These are phyloP conservation scores for Prunus mume DNA, from an alignment of 306 rosid genomes.

Conservation along the genomic window DNA sequence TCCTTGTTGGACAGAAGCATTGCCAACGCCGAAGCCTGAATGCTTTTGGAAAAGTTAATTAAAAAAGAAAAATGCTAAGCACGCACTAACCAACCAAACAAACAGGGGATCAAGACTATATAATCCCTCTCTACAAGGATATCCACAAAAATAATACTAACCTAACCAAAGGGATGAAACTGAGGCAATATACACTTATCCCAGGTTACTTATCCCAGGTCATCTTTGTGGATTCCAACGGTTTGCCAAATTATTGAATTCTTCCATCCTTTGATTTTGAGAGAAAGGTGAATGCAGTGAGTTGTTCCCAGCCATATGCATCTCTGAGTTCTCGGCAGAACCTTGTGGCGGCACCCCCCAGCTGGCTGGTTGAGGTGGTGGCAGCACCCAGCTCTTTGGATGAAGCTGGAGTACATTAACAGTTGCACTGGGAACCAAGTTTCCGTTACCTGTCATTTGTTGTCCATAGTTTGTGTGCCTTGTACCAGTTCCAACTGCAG, in stretches of 20 bases:
- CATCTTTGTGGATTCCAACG: background rate
- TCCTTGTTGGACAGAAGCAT: background rate
- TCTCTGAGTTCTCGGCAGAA: background rate
- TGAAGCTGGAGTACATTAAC: background rate
- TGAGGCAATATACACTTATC: background rate
- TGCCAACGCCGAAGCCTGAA: background rate
- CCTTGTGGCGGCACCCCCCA: background rate
- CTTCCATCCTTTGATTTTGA: background rate
- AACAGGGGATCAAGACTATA: slow-evolving; percentile 1
- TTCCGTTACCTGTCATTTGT: background rate
- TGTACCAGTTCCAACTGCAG: background rate
- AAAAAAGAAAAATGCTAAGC: background rate
- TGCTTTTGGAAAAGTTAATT: background rate
- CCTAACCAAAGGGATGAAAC: background rate
- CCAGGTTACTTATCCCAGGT: background rate
- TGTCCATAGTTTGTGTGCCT: background rate
- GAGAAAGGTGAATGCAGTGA: background rate
- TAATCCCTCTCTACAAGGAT: background rate
- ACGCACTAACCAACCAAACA: background rate
- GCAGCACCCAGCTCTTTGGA: background rate
- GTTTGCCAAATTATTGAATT: background rate
- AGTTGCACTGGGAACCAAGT: background rate
- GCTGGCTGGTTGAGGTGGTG: slow-evolving; percentile 1
- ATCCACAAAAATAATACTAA: background rate
- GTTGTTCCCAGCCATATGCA: background rate